These are phyloP conservation scores for Neocallimastix lanati DNA, from an alignment of 192 early-diverging fungal species.

Conservation along the genomic window DNA sequence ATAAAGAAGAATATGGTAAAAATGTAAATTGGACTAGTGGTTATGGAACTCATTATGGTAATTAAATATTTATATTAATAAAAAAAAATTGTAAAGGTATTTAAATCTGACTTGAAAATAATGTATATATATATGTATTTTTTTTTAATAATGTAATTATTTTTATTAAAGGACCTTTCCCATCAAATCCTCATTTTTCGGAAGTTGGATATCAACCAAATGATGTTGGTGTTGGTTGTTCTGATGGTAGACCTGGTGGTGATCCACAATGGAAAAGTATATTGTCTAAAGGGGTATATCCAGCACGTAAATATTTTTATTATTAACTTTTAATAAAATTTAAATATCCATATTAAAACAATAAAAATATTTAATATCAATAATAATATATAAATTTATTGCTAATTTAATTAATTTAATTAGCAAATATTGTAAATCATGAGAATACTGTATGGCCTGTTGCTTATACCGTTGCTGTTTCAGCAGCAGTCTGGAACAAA, in stretches of 20 bases:
- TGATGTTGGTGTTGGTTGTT: conserved; percentile 18
- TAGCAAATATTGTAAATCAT: conserved; percentile 3
- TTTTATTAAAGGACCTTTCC: conserved; percentile 7
- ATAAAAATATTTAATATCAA: too few relatives aligned
- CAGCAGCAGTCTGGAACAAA: conserved; percentile 4
- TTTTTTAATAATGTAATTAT: too few relatives aligned
- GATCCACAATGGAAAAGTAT: conserved; percentile 17
- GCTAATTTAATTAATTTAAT: too few relatives aligned
- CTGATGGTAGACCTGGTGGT: conserved; percentile 10
- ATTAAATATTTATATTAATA: too few relatives aligned
- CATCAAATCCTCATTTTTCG: conserved; percentile 3
- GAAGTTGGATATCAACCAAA: conserved; percentile 11
- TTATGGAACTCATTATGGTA: not conserved
- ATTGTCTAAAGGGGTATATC: conserved; percentile 3
- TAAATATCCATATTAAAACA: too few relatives aligned
- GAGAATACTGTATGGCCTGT: conserved; percentile 11
- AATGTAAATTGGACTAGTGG: not conserved
- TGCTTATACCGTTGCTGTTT: conserved; percentile 12
- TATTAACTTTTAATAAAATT: too few relatives aligned
- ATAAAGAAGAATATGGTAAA: not conserved
- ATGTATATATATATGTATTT: not conserved
- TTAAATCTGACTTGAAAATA: not conserved
- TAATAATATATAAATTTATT: too few relatives aligned
- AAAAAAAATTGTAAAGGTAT: too few relatives aligned
- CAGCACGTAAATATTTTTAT: too few relatives aligned